Evolutionary conservation across 1,284 basidiomycete species (phyloP).

Genomic region (Cyathus pygmaeus): DNA sequence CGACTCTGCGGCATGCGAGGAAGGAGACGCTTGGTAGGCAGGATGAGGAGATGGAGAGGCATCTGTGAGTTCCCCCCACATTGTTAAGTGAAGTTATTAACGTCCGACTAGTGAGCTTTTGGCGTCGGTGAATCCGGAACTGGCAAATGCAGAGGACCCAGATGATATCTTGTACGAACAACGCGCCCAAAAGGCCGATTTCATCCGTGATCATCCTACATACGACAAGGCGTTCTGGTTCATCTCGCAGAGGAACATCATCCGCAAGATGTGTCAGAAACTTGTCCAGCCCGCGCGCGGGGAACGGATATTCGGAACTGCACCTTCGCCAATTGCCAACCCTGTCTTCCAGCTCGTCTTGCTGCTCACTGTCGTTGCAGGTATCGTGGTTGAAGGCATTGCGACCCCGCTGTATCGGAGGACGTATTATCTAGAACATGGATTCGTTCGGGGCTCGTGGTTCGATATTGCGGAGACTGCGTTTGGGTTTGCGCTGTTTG

Average conservation of each 20-base stretch:
- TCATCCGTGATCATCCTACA: slow-evolving; percentile 89
- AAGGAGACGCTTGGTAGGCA: slow-evolving; percentile 56
- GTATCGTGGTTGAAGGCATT: slow-evolving; percentile 85
- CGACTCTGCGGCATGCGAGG: slow-evolving; percentile 59
- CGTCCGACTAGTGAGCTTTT: slow-evolving; percentile 65
- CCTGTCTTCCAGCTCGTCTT: slow-evolving; percentile 82
- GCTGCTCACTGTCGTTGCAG: slow-evolving; percentile 83
- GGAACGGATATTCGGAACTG: slow-evolving; percentile 83
- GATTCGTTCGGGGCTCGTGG: slow-evolving; percentile 79
- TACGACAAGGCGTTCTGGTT: slow-evolving; percentile 94
- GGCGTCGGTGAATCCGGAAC: slow-evolving; percentile 66
- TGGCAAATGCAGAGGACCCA: slow-evolving; percentile 57
- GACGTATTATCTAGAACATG: slow-evolving; percentile 73
- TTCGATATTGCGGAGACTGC: slow-evolving; percentile 86
- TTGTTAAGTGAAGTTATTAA: slow-evolving; percentile 4
- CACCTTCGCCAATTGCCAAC: slow-evolving; percentile 73
- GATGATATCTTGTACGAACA: slow-evolving; percentile 77
- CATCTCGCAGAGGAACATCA: slow-evolving; percentile 82
- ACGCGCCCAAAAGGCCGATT: slow-evolving; percentile 85
- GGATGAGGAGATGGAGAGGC: slow-evolving; percentile 74
- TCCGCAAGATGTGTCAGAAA: slow-evolving; percentile 86
- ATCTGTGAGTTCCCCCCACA: slow-evolving; percentile 63
- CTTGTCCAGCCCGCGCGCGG: slow-evolving; percentile 87
- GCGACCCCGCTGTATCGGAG: slow-evolving; percentile 91
- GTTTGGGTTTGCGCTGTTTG: slow-evolving; percentile 81